Conservation (phyloP, 331 rosid genomes). For the Quercus phellos region DNA sequence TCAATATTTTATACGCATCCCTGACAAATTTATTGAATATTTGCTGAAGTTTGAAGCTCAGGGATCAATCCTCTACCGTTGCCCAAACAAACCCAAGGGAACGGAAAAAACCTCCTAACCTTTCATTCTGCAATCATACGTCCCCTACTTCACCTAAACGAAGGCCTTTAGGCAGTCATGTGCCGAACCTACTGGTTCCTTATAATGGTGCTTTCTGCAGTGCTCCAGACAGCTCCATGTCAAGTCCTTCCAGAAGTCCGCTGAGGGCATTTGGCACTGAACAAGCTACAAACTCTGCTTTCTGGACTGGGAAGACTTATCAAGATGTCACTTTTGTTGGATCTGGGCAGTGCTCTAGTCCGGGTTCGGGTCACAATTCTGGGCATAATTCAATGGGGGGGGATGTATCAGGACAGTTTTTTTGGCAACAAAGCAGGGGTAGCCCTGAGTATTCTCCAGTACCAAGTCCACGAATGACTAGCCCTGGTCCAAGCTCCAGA, state of each 20-base stretch:
- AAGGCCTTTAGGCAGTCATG: constrained; percentile 70
- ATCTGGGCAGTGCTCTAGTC: constrained; percentile 96
- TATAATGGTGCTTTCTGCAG: constrained; percentile 72
- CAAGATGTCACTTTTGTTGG: constrained; percentile 70
- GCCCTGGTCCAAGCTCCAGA: constrained; percentile 99
- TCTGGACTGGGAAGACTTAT: constrained; percentile 65
- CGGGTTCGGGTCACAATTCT: constrained; percentile 96
- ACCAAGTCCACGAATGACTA: constrained; percentile 95
- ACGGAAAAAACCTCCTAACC: constrained; percentile 45
- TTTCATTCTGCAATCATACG: constrained; percentile 43
- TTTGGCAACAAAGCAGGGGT: constrained; percentile 97
- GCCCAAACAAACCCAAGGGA: constrained; percentile 52
- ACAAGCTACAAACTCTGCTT: constrained; percentile 73
- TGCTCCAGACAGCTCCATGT: constrained; percentile 95
- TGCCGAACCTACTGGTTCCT: constrained; percentile 86
- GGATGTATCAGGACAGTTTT: constrained; percentile 75
- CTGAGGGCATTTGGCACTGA: constrained; percentile 80
- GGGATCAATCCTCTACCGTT: constrained; percentile 52
- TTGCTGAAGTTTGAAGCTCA: constrained; percentile 60
- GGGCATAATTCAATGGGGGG: constrained; percentile 99
- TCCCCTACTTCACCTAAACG: constrained; percentile 63
- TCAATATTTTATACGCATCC: constrained; percentile 23
- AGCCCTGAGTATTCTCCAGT: constrained; percentile 99
- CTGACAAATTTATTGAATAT: constrained; percentile 32
- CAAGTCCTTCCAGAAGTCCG: constrained; percentile 98